Evolutionary conservation across 805 yeast genomes (phyloP).

Genomic region (Metschnikowia santaceciliae): DNA sequence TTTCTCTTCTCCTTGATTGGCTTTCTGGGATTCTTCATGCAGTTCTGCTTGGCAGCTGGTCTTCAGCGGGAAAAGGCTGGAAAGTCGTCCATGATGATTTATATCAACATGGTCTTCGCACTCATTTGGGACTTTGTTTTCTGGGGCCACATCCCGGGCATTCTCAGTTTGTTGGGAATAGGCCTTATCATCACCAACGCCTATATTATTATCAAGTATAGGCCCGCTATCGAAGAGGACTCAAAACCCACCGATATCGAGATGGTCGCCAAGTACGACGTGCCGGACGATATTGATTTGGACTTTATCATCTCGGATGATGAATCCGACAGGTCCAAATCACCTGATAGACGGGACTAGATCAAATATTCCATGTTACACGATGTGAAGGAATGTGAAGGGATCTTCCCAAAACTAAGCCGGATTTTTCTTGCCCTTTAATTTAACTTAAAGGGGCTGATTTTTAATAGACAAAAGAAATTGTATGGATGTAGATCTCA

Average conservation of each 20-base stretch:
- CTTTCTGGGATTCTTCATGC: conserved; percentile 77
- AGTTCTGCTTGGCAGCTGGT: conserved; percentile 74
- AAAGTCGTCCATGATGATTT: conserved; percentile 68
- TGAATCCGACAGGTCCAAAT: conserved; percentile 8
- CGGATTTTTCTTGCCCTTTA: not conserved
- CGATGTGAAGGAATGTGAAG: not conserved
- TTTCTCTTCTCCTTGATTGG: conserved; percentile 58
- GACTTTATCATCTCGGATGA: conserved; percentile 17
- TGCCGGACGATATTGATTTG: conserved; percentile 15
- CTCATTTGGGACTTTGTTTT: conserved; percentile 66
- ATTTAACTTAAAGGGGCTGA: not conserved
- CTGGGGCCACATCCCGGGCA: conserved; percentile 71
- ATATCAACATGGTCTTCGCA: conserved; percentile 76
- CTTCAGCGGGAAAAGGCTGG: conserved; percentile 78
- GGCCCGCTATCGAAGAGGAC: conserved; percentile 26
- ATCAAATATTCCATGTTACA: not conserved
- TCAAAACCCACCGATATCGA: not conserved
- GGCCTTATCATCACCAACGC: conserved; percentile 65
- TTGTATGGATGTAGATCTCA: not conserved
- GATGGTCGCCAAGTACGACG: conserved; percentile 15
- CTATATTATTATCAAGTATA: conserved; percentile 50
- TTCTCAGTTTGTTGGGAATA: conserved; percentile 68
- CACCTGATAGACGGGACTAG: not conserved
- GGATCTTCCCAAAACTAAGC: not conserved
- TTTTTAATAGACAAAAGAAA: not conserved